Percentiles rank a stretch among this genome's conserved stretches.
phyloP scores from a whole-genome alignment of 2,329 filamentous ascomycete genomes.

The Pestalotiopsis sp. region DNA sequence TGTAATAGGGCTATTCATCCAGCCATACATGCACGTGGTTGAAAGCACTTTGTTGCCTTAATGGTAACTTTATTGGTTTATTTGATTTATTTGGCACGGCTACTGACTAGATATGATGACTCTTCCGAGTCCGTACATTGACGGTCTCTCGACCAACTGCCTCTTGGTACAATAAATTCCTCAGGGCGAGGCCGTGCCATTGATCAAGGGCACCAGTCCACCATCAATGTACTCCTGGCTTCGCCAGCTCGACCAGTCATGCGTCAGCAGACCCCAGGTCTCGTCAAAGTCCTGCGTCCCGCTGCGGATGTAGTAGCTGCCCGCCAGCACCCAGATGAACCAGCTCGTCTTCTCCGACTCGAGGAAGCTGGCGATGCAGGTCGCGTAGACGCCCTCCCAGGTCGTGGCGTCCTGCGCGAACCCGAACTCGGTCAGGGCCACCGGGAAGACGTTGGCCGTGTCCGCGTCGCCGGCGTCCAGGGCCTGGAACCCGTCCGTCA shows the following conservation, averaged over 20 bases:
- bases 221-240: slow-evolving; percentile 43
- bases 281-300: slow-evolving; percentile 60
- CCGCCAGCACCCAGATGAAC: slow-evolving; percentile 61
- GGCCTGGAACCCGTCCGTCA: slow-evolving; percentile 55
- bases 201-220: slow-evolving; percentile 43
- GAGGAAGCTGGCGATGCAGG: slow-evolving; percentile 53
- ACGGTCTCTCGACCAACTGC: neutral
- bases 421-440: slow-evolving; percentile 57
- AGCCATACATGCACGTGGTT: too few relatives aligned
- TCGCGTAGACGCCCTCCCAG: slow-evolving; percentile 52
- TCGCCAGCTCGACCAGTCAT: slow-evolving; percentile 57
- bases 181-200: slow-evolving; percentile 21
- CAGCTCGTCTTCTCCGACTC: slow-evolving; percentile 52
- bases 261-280: slow-evolving; percentile 56
- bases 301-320: slow-evolving; percentile 59
- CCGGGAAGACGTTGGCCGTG: slow-evolving; percentile 47
- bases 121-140: neutral
- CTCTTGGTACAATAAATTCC: neutral
- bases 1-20: too few relatives aligned
- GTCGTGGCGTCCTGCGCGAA: slow-evolving; percentile 51
- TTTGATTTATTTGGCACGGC: too few relatives aligned
- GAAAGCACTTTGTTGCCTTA: too few relatives aligned
- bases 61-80: too few relatives aligned
- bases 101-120: neutral
- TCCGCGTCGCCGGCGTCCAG: slow-evolving; percentile 40